Base-by-base conservation (phyloP, 306 rosid genomes). In the Pachyrhizus erosus region DNA sequence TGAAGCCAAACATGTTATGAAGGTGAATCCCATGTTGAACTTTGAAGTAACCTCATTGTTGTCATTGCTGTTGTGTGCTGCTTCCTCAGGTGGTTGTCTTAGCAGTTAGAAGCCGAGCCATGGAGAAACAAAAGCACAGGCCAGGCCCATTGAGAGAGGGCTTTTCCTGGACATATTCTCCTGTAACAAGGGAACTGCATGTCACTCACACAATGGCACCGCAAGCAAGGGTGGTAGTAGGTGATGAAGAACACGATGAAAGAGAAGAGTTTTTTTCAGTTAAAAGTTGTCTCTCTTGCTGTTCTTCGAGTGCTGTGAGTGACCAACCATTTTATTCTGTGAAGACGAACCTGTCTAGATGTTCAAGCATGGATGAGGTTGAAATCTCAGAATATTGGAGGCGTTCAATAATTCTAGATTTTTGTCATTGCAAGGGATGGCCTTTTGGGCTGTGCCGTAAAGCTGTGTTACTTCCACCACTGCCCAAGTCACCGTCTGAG, bases 371-470 rank as follows among this genome's bases (percentile, higher is more conserved):
- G 37, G 77, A 84, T 54, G 92, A 87, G 3, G 9, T 87, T 81
- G 96, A 92, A 9, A 75, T 89, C 37, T 83, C 67, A 10, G 83
- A 75, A 11, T 81, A 79, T 70, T 84, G 88, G 90, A 86, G 80
- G 92, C 90, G 89, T 43, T 89, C 97, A 0, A 87, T 87, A 81
- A 85, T 96, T 84, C 93, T 72, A 74, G 93, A 96, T 84, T 70
- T 92, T 7, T 86, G 92, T 70, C 99, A 93, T 23, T 96, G 98
- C 11, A 86, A 93, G 49, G 99, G 99, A 2, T 96, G 99, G 99
- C 98, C 99, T 1, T 96, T 96, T 43, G 99, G 98, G 27, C 89
- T 96, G 37, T 91, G 94, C 75, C 88, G 97, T 37, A 93, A 79
- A 87, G 96, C 94, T 54, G 78, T 91, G 79, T 87, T 96, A n/a